Base-by-base conservation (phyloP, 306 rosid species). In the Vigna angularis region DNA sequence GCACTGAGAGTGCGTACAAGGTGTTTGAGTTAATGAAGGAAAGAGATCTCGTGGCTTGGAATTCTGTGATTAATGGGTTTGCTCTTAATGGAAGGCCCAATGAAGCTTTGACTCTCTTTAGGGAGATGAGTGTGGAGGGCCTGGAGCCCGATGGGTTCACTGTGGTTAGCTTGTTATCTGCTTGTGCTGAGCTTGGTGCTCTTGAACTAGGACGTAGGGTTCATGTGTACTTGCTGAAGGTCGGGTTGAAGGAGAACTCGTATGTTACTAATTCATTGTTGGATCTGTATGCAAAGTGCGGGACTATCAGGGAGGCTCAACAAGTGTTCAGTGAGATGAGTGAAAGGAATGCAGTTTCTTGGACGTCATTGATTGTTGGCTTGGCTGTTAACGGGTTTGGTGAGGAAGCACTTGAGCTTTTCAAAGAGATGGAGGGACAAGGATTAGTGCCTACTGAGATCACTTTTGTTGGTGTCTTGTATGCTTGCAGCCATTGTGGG, bases 401-500 rank as follows among this genome's bases (percentile, higher is more conserved):
- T 9, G 83, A 85, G 81, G 91, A 83, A 78, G 89, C 91, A 5
- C 84, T 88, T 42, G 86, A 62, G 48, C 82, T 81, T 55, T 88
- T 85, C 76, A 83, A 62, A 68, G 89, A 83, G 78, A 72, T 88
- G 87, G 89, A 88, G 66, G 70, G 67, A 47, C 83, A 75, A 73
- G 17, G 59, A 24, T 20, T 85, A 4, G 59, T 61, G 72, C 91
- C 91, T 45, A 65, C 79, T 78, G 91, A 78, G 83, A 83, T 85
- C 44, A 85, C 89, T 50, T 88, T 88, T 85, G 87, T 88, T 66
- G 91, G 91, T 69, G 91, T 81, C 10, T 34, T 88, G 57, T 88
- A 88, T 85, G 91, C 91, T 83, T 88, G 91, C 53, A 88, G 91
- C 52, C 91, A 88, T 51, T 88, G 91, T 71, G 86, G 89, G 55